These are phyloP conservation scores for Mucor plumbeus DNA, from an alignment of 371 early-diverging fungal genomes.

Conservation along the genomic window DNA sequence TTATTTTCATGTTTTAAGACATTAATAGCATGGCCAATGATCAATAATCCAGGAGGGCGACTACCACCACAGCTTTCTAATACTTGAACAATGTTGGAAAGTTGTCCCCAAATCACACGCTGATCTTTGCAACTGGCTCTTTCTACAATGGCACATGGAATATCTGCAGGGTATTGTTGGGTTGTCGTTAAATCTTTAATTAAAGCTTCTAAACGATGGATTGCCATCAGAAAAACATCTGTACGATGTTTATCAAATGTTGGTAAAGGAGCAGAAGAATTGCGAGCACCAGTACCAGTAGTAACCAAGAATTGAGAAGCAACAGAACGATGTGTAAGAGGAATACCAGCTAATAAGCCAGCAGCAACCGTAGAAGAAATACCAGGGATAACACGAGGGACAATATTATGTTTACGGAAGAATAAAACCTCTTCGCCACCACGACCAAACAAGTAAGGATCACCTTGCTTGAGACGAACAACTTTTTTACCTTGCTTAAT, in stretches of 20 bases:
- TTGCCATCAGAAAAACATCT: constrained; percentile 88
- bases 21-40: constrained; percentile 66
- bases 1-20: constrained; percentile 48
- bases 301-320: constrained; percentile 87
- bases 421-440: constrained; percentile 89
- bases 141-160: constrained; percentile 80
- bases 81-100: constrained; percentile 62
- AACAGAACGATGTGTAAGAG: constrained; percentile 87
- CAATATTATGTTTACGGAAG: constrained; percentile 70
- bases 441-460: constrained; percentile 92
- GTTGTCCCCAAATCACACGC: constrained; percentile 63
- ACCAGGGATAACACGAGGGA: constrained; percentile 82
- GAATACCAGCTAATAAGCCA: constrained; percentile 78
- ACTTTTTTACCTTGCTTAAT: constrained; percentile 72
- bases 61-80: constrained; percentile 72
- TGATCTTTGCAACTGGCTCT: constrained; percentile 78
- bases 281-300: constrained; percentile 73
- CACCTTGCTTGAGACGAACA: constrained; percentile 88
- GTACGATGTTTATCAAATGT: constrained; percentile 71
- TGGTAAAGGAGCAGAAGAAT: constrained; percentile 63
- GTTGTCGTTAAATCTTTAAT: constrained; percentile 57
- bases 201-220: constrained; percentile 71
- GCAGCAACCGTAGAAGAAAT: constrained; percentile 82
- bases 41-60: constrained; percentile 77
- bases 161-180: constrained; percentile 63